Base-by-base conservation (phyloP, 2,329 filamentous ascomycete genomes). In the Alternaria triticina region DNA sequence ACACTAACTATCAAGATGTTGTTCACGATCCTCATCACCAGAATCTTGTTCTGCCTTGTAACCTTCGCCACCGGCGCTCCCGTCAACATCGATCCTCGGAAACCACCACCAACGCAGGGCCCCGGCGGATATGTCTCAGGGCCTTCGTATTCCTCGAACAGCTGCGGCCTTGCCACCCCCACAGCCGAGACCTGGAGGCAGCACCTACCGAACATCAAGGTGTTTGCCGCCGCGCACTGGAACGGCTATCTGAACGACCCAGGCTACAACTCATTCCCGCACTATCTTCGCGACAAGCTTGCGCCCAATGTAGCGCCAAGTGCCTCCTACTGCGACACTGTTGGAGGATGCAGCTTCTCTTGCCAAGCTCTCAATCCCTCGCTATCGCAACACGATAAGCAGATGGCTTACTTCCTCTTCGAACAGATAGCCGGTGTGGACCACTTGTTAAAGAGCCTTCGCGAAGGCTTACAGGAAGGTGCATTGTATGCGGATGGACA, bases 331-430 rank as follows among this genome's bases (percentile, higher is more conserved):
- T 63, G 61, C 57, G 61, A 63, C 40, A 40, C 33, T 2, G 25
- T 51, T 7, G 56, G 61, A 40, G 13, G 45, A 11, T 60, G 56
- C 27, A 30, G 28, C 12, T 30, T 49, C 15, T 47, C 27, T 9
- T 61, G 52, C 11, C 15, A 15, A 22, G 12, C 51, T 20, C 17
- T 61, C 15, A 44, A 50, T 8, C 13, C 36, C 2, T 25, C 57
- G 5, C 33, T 54, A 5, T 28, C 61, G 20, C 9, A 10, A 15
- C 27, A 64, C 7, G 57, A 57, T 4, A 51, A n/a, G 13, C 57
- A 64, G 28, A 61, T 57, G 57, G 52, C 52, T 20, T 57, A 54
- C n/a, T 59, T 28, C 15, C 28, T 64, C 3, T 64, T 64, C 43
- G 61, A 64, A 17, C 58, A 60, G 17, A 47, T 64, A 2, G 23